Evolutionary conservation across 2,329 filamentous ascomycete species (phyloP).

Genomic region (Dactylellina leptospora): DNA sequence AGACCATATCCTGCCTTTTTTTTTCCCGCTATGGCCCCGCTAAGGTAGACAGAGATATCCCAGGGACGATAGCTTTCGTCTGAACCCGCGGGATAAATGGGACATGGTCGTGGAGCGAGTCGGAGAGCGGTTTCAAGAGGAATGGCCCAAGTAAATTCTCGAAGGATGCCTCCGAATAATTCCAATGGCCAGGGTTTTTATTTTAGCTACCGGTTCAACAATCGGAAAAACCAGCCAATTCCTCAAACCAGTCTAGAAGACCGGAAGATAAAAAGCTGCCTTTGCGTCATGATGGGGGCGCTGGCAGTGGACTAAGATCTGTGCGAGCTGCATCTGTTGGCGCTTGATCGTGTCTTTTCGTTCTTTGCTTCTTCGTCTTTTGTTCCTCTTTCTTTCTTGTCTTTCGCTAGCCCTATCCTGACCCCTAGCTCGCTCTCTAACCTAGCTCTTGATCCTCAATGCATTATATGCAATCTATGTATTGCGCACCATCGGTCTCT

Average conservation of each 20-base stretch:
- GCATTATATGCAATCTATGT: slow-evolving; percentile 26
- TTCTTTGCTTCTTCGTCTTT: slow-evolving; percentile 30
- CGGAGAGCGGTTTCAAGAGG: slow-evolving; percentile 45
- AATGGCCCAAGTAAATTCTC: slow-evolving; percentile 46
- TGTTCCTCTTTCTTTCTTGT: slow-evolving; percentile 7
- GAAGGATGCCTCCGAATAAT: slow-evolving; percentile 50
- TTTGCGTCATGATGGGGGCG: slow-evolving; percentile 49
- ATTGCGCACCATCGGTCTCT: slow-evolving; percentile 16
- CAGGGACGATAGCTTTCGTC: slow-evolving; percentile 23
- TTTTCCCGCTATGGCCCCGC: slow-evolving; percentile 40
- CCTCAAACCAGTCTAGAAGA: slow-evolving; percentile 47
- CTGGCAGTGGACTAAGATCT: slow-evolving; percentile 40
- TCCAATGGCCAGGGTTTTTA: slow-evolving; percentile 52
- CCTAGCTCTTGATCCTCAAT: slow-evolving; percentile 30
- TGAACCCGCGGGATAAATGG: slow-evolving; percentile 44
- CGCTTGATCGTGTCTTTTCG: slow-evolving; percentile 21
- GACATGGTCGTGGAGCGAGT: slow-evolving; percentile 36
- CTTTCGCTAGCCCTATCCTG: slow-evolving; percentile 41
- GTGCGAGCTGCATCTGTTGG: slow-evolving; percentile 46
- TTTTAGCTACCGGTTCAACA: slow-evolving; percentile 50
- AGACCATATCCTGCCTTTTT: slow-evolving; percentile 32
- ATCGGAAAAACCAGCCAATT: slow-evolving; percentile 52
- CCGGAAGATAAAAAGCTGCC: slow-evolving; percentile 45
- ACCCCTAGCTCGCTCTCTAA: slow-evolving; percentile 35
- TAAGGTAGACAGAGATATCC: slow-evolving; percentile 16